Evolutionary conservation across 2,329 filamentous ascomycete genomes (phyloP), one percentile per base, ranked within the genome.

Genomic region (Akanthomyces dipterigenus): DNA sequence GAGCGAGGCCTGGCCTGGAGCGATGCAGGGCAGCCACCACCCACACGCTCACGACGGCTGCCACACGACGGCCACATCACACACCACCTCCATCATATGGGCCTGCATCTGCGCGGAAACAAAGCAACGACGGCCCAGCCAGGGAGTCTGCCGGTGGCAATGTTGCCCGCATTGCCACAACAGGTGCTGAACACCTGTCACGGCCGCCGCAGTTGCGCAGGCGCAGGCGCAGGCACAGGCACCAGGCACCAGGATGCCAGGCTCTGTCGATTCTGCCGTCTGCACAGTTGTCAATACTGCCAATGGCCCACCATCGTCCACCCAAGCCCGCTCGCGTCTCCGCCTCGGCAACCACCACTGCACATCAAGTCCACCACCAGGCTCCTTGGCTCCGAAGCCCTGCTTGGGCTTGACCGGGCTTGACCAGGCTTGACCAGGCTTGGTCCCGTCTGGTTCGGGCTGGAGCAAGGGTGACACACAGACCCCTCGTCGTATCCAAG

Each of bases 401-500:
- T 54, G 50, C 22, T 54, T 53, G 31, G 45, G 49, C 5, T 28
- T 24, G 40, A 22, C 38, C 46, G 18, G 46, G 31, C 31, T 55
- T 22, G 40, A 31, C 51, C 53, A 45, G 53, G 34, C 55, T 58
- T 58, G 45, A 51, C 43, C 58, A 34, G 16, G 31, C 34, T 38
- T 54, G 50, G 14, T 40, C 38, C 36, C 34, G 56, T 53, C 58
- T 55, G 48, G 53, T 51, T 51, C 61, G 24, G 46, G 40, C 61
- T 45, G 55, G 55, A 34, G 55, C 55, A 70, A 66, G 70, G 68
- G 65, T 69, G 67, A 62, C 65, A 68, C 69, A 75, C 72, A 72
- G 71, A 71, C 70, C 68, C 65, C 70, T 68, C 65, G 66, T 67
- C 62, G 64, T 63, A 66, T 54, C 62, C 67, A 61, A 73, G 68